Base-by-base conservation (phyloP, 306 rosid species). In the Chamaecrista fasciculata region DNA sequence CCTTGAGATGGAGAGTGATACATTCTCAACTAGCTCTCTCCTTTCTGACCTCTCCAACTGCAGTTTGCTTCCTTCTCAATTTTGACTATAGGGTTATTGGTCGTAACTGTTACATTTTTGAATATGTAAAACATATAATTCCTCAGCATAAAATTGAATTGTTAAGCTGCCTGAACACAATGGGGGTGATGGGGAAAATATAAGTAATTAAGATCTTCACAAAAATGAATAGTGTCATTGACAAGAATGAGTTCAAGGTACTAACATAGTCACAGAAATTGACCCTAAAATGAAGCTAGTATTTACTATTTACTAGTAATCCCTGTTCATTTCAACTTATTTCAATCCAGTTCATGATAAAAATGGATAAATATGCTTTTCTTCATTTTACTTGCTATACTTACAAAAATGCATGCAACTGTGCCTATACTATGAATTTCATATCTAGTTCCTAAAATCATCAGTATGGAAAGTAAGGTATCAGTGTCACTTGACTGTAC, bases 391-490 rank as follows among this genome's bases (percentile, higher is more conserved):
- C 66, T 59, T 19, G 60, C 56, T 70, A 65, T 70, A 24, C 66
- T 28, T 34, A 52, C 46, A 78, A 14, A 23, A 73, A 74, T 74
- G 69, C 66, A 74, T 74, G 69, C 66, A 46, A 31, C 58, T 80
- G 11, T 75, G 67, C 52, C 56, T 25, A n/a, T n/a, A 44, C 10
- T 37, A 36, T 61, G 52, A 66, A 70, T 16, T 28, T 8, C 50
- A 7, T 25, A 11, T 43, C 46, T 61, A 55, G 3, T 40, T 75
- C 63, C 83, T 75, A 75, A 19, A 60, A 33, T 56, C 36, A 9
- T 75, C 39, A 39, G 67, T 70, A 47, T 37, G 61, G 36, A 78
- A 78, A 66, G 56, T 39, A 29, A 59, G 33, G 50, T 46, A 57
- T 53, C 10, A 20, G 50, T 46, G 50, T 53, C 10, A 20, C 29